These are phyloP conservation scores for Pseudogymnoascus sp. DNA, from an alignment of 2,329 filamentous ascomycete species.

Conservation along the genomic window DNA sequence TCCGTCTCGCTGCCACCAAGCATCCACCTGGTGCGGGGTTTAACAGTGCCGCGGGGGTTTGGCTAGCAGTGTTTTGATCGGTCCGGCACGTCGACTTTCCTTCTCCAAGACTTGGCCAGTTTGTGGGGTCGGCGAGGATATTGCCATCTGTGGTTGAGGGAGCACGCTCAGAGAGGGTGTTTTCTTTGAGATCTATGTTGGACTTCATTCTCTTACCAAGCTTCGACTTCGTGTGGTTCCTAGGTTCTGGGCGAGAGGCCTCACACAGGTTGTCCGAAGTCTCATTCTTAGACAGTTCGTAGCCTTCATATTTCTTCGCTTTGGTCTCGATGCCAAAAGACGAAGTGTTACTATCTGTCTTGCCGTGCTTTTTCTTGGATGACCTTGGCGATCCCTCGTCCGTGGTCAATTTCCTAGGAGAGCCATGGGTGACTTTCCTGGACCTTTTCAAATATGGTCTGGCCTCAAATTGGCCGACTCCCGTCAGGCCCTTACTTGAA, in stretches of 20 bases:
- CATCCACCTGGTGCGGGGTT: background rate
- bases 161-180: background rate
- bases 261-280: background rate
- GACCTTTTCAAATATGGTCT: background rate
- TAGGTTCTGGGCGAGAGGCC: background rate
- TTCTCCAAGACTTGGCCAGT: conserved; percentile 9
- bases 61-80: background rate
- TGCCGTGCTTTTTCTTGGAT: background rate
- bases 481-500: background rate
- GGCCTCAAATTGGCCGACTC: background rate
- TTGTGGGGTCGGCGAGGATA: conserved; percentile 1
- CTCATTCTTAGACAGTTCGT: background rate
- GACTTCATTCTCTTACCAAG: background rate
- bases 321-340: background rate
- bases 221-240: background rate
- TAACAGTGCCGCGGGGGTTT: background rate
- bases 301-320: background rate
- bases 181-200: conserved; percentile 5
- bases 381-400: background rate
- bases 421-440: background rate
- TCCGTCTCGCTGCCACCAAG: background rate
- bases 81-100: background rate
- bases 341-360: conserved; percentile 5
- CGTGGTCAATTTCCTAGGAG: background rate
- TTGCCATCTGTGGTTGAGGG: background rate